Base-by-base conservation (phyloP, 768 basidiomycete genomes). In the Agaricus sinodeliciosus region DNA sequence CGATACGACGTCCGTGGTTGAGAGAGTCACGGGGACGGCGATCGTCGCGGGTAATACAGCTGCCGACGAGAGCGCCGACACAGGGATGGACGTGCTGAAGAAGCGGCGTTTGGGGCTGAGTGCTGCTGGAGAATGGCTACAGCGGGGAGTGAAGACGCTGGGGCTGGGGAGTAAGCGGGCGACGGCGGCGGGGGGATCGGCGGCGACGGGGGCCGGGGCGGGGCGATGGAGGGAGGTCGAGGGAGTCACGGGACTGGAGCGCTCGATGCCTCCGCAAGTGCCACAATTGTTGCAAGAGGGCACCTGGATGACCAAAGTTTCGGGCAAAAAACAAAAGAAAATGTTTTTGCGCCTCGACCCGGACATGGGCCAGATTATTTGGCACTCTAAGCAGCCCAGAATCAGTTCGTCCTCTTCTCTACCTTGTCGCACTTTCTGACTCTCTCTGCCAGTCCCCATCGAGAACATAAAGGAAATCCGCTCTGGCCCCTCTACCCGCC, bases 381-480 rank as follows among this genome's bases (percentile, higher is more conserved):
- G 85, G 81, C 78, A 84, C 59, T 87, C 87, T 11, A 85, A 84
- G 65, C 82, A 81, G 61, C 69, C 77, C 42, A 77, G 83, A 27
- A 79, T 84, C 51, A 73, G 76, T 77, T 49, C 52, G 81, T 90
- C 64, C 59, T 68, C 77, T 31, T 62, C 72, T 55, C 7, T 31
- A 25, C n/a, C 35, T 40, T 36, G 49, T 31, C 6, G 36, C n/a
- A 22, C 25, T 31, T 28, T 28, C 28, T 50, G 16, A 49, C 26
- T 49, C 40, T 19, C 16, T 43, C 44, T 35, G 15, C 40, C 22
- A 96, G 94, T 95, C 44, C 83, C 86, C 2, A 86, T 95, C 55
- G 90, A 92, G 65, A 82, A 80, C 58, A 91, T 96, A 67, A 89
- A 91, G 56, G 94, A 96, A 63, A 79, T 96, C 16, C 87, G 94